These are phyloP conservation scores for Cinnamomum micranthum DNA, from an alignment of 164 flowering plant genomes.

Conservation along the genomic window DNA sequence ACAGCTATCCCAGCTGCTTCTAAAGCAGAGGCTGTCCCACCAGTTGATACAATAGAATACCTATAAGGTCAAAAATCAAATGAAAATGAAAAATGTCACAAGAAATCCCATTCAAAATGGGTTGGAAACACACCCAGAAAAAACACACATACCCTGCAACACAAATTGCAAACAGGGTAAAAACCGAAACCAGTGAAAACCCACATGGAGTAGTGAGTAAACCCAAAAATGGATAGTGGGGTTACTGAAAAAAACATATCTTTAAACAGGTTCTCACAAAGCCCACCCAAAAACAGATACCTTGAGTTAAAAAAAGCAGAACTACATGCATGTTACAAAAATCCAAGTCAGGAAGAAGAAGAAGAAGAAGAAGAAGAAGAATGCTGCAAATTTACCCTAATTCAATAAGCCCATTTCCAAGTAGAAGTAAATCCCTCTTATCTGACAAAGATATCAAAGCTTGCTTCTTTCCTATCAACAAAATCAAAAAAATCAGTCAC, in stretches of 20 bases:
- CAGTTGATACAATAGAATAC: constrained; percentile 90
- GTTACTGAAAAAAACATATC: no score
- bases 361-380: background rate
- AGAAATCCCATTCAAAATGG: no score
- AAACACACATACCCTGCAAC: no score
- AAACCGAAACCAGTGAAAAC: no score
- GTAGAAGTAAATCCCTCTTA: constrained; percentile 66
- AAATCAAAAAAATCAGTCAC: background rate
- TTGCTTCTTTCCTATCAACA: constrained; percentile 52
- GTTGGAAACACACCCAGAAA: no score
- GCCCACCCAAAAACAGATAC: background rate
- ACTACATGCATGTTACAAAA: background rate
- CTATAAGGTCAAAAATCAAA: constrained; percentile 26
- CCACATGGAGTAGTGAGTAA: no score
- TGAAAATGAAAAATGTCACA: no score
- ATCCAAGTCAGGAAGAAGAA: background rate
- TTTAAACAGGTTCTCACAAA: no score
- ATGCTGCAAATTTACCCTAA: constrained; percentile 53
- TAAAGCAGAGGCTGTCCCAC: constrained; percentile 91
- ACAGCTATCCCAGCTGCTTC: constrained; percentile 79
- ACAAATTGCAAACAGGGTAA: no score
- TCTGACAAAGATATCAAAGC: constrained; percentile 90
- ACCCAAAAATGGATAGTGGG: no score
- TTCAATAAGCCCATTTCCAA: constrained; percentile 69
- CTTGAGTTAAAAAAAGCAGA: background rate